Evolutionary conservation across 2,329 filamentous ascomycete species (phyloP).

Genomic region (Talaromyces albobiverticillius): DNA sequence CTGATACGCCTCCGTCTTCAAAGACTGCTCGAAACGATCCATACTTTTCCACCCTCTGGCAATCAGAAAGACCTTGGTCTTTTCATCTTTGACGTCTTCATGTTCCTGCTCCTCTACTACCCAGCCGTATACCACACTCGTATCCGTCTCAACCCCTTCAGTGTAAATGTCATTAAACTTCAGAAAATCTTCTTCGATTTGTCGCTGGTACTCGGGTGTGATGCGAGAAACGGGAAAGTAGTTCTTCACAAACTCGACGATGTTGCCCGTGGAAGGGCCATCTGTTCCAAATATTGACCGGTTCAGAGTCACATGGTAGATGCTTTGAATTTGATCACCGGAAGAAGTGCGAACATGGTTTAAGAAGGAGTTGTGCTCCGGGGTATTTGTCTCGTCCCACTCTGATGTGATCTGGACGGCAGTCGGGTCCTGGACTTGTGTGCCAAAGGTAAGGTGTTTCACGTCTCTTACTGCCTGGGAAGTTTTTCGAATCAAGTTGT

Average conservation of each 20-base stretch:
- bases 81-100: not conserved
- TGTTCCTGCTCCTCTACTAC: constrained; percentile 1
- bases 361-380: no score
- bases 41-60: not conserved
- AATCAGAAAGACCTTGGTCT: not conserved
- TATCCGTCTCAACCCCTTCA: not conserved
- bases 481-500: no score
- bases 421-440: no score
- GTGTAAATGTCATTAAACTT: not conserved
- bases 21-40: constrained; percentile 3
- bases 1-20: constrained; percentile 2
- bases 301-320: not conserved
- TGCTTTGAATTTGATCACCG: no score
- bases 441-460: no score
- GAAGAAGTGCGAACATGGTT: no score
- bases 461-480: no score
- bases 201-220: not conserved
- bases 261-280: not conserved
- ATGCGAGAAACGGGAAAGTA: not conserved
- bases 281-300: not conserved
- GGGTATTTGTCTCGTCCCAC: no score
- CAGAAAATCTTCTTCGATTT: constrained; percentile 2
- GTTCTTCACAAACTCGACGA: constrained; percentile 3
- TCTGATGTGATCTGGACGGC: no score
- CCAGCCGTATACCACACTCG: constrained; percentile 1